phyloP scores from a whole-genome alignment of 1,284 basidiomycete genomes.

The Trametes polyzona region DNA sequence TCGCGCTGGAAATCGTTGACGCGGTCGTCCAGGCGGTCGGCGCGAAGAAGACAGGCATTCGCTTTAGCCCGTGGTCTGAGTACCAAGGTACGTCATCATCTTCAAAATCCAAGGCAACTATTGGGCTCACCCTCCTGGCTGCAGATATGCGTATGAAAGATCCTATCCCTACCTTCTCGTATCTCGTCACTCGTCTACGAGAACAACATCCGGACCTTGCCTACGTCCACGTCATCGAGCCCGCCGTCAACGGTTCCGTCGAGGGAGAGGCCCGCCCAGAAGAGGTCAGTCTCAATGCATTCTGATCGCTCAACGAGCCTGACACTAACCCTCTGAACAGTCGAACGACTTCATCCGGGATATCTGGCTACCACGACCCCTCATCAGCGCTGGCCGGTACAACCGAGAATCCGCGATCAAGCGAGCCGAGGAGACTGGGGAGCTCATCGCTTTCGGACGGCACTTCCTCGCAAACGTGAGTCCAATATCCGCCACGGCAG shows the following conservation, averaged over 20 bases:
- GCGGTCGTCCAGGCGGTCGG: conserved; percentile 45
- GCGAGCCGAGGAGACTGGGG: conserved; percentile 35
- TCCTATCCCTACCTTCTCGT: conserved; percentile 40
- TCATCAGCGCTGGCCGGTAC: conserved; percentile 44
- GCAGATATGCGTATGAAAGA: conserved; percentile 44
- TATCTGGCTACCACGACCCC: conserved; percentile 33
- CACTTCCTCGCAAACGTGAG: conserved; percentile 50
- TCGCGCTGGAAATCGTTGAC: conserved; percentile 50
- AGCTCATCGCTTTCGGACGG: conserved; percentile 51
- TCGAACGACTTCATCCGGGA: conserved; percentile 37
- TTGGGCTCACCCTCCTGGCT: too few relatives aligned
- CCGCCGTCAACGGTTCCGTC: conserved; percentile 25
- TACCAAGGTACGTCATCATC: conserved; percentile 33
- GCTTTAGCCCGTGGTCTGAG: conserved; percentile 54
- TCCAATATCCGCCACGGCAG: too few relatives aligned
- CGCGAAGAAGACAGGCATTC: conserved; percentile 46
- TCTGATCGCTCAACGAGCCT: too few relatives aligned
- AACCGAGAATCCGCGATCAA: conserved; percentile 30
- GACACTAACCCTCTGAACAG: neutral
- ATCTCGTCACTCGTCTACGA: conserved; percentile 34
- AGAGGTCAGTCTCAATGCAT: neutral
- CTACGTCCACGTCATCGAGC: conserved; percentile 52
- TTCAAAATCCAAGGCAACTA: too few relatives aligned
- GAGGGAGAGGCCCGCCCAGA: conserved; percentile 4
- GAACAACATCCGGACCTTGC: conserved; percentile 45